Conservation (phyloP, 2,329 filamentous ascomycete genomes). For the Colletotrichum sp. region DNA sequence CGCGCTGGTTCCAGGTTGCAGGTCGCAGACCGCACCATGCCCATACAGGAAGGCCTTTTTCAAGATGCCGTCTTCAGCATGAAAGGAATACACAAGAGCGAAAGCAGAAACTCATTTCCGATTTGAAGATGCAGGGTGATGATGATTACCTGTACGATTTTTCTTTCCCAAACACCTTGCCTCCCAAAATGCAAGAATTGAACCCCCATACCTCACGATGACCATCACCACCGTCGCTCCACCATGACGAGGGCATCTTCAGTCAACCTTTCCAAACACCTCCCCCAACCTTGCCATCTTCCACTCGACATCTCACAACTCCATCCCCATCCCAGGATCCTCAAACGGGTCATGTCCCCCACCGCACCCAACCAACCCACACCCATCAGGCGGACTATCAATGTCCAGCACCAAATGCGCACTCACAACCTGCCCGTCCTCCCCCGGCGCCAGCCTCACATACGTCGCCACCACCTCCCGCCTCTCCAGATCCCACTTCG, state of each 20-base stretch:
- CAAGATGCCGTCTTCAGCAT: not conserved
- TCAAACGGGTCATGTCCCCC: not conserved
- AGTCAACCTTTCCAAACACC: not conserved
- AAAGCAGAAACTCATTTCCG: not conserved
- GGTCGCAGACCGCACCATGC: not conserved
- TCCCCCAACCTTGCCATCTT: not conserved
- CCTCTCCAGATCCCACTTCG: conserved; percentile 15
- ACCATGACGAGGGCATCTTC: not conserved
- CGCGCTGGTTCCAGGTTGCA: not conserved
- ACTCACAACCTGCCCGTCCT: not conserved
- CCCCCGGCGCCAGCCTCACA: not conserved
- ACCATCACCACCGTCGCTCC: fast-evolving
- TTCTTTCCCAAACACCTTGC: not conserved
- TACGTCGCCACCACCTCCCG: conserved; percentile 14
- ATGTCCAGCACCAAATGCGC: conserved; percentile 3
- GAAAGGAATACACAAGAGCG: not conserved
- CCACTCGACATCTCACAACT: not conserved
- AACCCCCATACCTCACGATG: not conserved
- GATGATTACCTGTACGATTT: not conserved
- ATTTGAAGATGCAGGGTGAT: not conserved
- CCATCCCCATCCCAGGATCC: not conserved
- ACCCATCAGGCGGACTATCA: not conserved
- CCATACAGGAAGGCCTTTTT: not conserved
- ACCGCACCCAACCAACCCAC: not conserved
- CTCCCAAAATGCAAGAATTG: not conserved